Conservation (phyloP, 768 basidiomycete genomes). For the Cystobasidium ongulense region DNA sequence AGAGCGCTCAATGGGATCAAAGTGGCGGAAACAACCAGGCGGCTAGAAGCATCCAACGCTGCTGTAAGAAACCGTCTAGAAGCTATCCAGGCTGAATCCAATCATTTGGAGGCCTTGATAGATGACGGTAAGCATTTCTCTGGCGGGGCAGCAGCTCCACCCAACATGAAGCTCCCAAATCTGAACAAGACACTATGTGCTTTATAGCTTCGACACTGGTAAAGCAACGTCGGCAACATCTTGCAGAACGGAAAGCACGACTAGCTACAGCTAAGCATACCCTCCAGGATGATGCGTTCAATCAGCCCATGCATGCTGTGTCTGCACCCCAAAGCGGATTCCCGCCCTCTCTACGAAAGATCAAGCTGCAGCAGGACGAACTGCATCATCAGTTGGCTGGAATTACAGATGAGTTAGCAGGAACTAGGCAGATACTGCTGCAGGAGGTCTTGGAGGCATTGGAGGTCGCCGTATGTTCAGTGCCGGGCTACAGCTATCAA, state of each 20-base stretch:
- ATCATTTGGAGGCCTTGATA: background rate
- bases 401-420: background rate
- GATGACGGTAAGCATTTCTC: background rate
- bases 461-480: background rate
- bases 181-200: background rate
- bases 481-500: background rate
- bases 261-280: background rate
- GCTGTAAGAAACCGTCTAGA: background rate
- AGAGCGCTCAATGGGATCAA: background rate
- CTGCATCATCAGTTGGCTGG: background rate
- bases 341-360: background rate
- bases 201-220: background rate
- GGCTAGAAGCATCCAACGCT: background rate
- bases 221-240: background rate
- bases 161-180: background rate
- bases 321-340: background rate
- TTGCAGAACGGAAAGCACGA: background rate
- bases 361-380: background rate
- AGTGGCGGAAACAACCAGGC: background rate
- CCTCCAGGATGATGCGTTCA: background rate
- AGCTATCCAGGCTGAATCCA: background rate
- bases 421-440: slow-evolving; percentile 5
- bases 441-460: slow-evolving; percentile 10
- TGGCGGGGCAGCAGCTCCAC: background rate
- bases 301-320: background rate